Evolutionary conservation across 192 early-diverging fungal genomes (phyloP).

Genomic region (Backusella liffmaniae): DNA sequence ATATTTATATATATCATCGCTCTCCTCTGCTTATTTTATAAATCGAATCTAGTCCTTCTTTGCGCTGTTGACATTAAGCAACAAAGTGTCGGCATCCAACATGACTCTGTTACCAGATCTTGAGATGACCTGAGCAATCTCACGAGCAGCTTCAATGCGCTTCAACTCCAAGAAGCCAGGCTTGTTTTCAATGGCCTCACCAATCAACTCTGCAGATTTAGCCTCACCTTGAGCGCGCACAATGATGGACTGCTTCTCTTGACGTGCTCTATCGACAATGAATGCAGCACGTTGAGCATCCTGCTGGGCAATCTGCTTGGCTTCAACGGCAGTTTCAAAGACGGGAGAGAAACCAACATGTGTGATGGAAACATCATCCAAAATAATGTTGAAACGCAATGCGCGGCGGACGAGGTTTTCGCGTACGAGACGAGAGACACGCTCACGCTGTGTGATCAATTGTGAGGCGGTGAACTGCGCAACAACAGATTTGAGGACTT

Average conservation of each 20-base stretch:
- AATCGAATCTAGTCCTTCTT: not conserved
- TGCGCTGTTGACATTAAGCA: conserved; percentile 79
- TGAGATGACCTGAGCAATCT: conserved; percentile 87
- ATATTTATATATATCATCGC: not conserved
- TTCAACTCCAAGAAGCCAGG: conserved; percentile 95
- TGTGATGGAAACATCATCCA: conserved; percentile 97
- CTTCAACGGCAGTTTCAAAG: conserved; percentile 95
- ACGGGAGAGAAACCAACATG: conserved; percentile 94
- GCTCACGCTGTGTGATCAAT: conserved; percentile 96
- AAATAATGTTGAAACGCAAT: conserved; percentile 81
- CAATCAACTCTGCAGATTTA: conserved; percentile 88
- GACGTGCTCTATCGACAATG: conserved; percentile 90
- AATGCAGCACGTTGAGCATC: conserved; percentile 96
- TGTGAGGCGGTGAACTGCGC: conserved; percentile 99
- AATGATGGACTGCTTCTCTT: conserved; percentile 98
- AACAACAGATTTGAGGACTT: conserved; percentile 95
- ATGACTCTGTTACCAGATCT: conserved; percentile 87
- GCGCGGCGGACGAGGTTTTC: conserved; percentile 85
- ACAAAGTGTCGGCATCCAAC: conserved; percentile 86
- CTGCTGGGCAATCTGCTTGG: conserved; percentile 99
- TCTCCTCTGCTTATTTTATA: not conserved
- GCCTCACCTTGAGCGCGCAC: conserved; percentile 96
- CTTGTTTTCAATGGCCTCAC: conserved; percentile 96
- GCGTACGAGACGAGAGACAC: conserved; percentile 85
- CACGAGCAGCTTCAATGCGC: conserved; percentile 90